A percentile compares a stretch with the other conserved stretches of the same genome.
Conservation (phyloP, 805 yeast species). For the Ogataea pignaliae region DNA sequence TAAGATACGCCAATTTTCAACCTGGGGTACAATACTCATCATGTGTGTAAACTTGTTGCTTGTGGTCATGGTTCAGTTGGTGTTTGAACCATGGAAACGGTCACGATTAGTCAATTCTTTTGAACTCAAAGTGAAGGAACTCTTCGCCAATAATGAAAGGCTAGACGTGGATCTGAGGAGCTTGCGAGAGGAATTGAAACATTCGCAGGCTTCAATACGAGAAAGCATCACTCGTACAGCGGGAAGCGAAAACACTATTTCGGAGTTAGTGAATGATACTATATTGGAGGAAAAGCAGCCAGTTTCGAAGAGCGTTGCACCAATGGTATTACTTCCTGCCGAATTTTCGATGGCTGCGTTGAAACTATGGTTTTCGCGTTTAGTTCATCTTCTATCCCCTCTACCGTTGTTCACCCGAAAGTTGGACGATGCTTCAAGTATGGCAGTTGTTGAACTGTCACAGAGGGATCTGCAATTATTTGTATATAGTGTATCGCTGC, state of each 20-base stretch:
- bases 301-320: no score
- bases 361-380: no score
- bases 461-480: no score
- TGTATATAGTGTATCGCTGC: no score
- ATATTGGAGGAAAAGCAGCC: no score
- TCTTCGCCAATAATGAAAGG: slow-evolving; percentile 35
- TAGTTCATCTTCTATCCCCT: no score
- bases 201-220: slow-evolving; percentile 3
- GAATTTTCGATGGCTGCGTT: no score
- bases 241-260: not conserved
- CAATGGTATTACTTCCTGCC: no score
- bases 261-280: not conserved
- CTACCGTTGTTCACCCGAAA: no score
- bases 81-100: slow-evolving; percentile 94
- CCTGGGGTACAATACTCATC: slow-evolving; percentile 92
- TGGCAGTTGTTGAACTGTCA: no score
- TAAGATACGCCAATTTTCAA: slow-evolving; percentile 86
- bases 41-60: slow-evolving; percentile 83
- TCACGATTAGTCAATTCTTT: slow-evolving; percentile 74
- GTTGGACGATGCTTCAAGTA: no score
- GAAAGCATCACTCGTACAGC: not conserved
- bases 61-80: slow-evolving; percentile 75
- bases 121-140: slow-evolving; percentile 68
- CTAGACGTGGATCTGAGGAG: slow-evolving; percentile 8
- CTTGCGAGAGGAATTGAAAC: slow-evolving; percentile 14